phyloP scores from a whole-genome alignment of 208 protist genomes.

The Leishmania arabica region DNA sequence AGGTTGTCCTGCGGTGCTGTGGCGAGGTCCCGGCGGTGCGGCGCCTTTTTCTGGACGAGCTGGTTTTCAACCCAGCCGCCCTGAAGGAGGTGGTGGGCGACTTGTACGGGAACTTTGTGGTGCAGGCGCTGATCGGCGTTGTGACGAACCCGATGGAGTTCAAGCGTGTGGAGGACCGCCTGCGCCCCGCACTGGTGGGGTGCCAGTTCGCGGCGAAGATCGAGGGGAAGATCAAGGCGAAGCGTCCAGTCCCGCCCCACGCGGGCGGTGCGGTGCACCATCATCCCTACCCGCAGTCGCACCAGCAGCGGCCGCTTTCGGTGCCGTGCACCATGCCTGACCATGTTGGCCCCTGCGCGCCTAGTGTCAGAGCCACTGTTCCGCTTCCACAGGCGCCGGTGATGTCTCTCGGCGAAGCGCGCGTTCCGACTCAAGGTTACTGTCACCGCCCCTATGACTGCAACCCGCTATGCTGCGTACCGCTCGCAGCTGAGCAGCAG shows the following conservation, averaged over 20 bases:
- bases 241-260: conserved; percentile 17
- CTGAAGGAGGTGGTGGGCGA: conserved; percentile 78
- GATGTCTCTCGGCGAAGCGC: not conserved
- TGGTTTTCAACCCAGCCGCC: conserved; percentile 80
- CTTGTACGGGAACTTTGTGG: conserved; percentile 89
- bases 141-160: conserved; percentile 53
- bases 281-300: not conserved
- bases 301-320: conserved; percentile 1
- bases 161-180: conserved; percentile 69
- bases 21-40: conserved; percentile 65
- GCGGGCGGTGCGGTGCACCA: not conserved
- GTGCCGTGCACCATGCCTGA: not conserved
- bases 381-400: not conserved
- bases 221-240: conserved; percentile 64
- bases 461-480: not conserved
- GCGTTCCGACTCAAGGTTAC: not conserved
- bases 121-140: conserved; percentile 75
- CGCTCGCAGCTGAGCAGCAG: not conserved
- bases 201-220: conserved; percentile 67
- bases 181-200: conserved; percentile 51
- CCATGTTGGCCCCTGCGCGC: not conserved
- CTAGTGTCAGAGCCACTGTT: not conserved
- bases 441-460: not conserved
- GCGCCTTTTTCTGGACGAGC: conserved; percentile 75
- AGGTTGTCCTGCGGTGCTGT: conserved; percentile 73